A percentile compares a stretch with the other conserved stretches of the same genome.
phyloP scores from a whole-genome alignment of 352 stramenopile genomes.

The Globisporangium apiculatum region DNA sequence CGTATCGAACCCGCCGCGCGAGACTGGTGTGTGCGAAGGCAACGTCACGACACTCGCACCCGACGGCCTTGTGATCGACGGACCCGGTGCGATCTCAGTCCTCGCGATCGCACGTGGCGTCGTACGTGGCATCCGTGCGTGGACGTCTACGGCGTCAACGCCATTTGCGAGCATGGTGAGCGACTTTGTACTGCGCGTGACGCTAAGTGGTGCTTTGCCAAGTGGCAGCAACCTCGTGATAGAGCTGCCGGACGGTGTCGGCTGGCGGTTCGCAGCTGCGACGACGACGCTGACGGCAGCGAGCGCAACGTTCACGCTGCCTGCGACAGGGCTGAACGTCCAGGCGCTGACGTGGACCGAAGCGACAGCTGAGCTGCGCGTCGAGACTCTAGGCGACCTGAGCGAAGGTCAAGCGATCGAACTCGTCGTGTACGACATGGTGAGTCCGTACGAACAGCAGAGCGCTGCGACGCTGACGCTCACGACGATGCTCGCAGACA shows the following conservation, averaged over 20 bases:
- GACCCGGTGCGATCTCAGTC: slow-evolving; percentile 34
- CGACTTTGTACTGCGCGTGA: slow-evolving; percentile 34
- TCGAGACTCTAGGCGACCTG: slow-evolving; percentile 35
- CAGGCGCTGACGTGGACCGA: slow-evolving; percentile 24
- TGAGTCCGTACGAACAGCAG: slow-evolving; percentile 41
- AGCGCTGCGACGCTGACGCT: slow-evolving; percentile 15
- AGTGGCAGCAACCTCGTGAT: slow-evolving; percentile 42
- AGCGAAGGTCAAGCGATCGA: slow-evolving; percentile 25
- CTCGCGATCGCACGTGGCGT: slow-evolving; percentile 28
- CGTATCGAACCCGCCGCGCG: slow-evolving; percentile 48
- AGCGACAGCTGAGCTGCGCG: slow-evolving; percentile 16
- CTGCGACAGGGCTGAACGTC: slow-evolving; percentile 24
- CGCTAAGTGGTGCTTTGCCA: slow-evolving; percentile 37
- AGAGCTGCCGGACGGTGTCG: slow-evolving; percentile 20
- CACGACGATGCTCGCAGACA: slow-evolving; percentile 30
- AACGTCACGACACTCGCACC: slow-evolving; percentile 25
- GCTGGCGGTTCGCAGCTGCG: slow-evolving; percentile 25
- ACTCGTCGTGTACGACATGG: slow-evolving; percentile 36
- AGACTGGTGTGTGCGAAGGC: slow-evolving; percentile 33
- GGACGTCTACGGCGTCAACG: slow-evolving; percentile 24
- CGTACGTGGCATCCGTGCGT: slow-evolving; percentile 27
- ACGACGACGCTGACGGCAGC: slow-evolving; percentile 11
- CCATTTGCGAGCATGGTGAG: slow-evolving; percentile 46
- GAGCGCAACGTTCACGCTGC: slow-evolving; percentile 33
- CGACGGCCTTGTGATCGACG: slow-evolving; percentile 41